phyloP scores from a whole-genome alignment of 2,329 filamentous ascomycete genomes.

The Paraphoma chrysanthemicola region DNA sequence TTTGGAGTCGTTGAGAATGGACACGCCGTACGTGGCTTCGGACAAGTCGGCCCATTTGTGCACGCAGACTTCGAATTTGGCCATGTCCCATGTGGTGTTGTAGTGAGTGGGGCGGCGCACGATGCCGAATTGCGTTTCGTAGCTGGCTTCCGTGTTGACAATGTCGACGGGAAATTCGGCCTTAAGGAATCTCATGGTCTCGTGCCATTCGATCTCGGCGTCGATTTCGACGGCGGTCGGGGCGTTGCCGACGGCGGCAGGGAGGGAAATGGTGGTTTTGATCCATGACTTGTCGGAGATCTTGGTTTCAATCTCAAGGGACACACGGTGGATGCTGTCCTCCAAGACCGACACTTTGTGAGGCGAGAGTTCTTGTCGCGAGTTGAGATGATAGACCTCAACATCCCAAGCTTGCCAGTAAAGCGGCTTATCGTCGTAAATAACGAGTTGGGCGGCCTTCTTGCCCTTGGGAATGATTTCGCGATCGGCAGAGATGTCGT shows the following conservation, averaged over 20 bases:
- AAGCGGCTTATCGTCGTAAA: conserved; percentile 96
- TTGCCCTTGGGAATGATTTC: conserved; percentile 76
- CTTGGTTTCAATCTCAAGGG: conserved; percentile 81
- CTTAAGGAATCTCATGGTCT: conserved; percentile 97
- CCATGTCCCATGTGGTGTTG: conserved; percentile 98
- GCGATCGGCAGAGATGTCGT: conserved; percentile 74
- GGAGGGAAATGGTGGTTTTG: conserved; percentile 82
- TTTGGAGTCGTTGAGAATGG: conserved; percentile 92
- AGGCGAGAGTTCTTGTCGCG: conserved; percentile 76
- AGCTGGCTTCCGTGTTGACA: conserved; percentile 88
- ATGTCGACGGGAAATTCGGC: conserved; percentile 96
- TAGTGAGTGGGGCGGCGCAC: conserved; percentile 92
- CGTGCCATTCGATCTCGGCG: conserved; percentile 93
- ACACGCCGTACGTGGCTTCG: conserved; percentile 87
- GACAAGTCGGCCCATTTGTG: conserved; percentile 94
- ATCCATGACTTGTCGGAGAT: conserved; percentile 89
- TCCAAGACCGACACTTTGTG: conserved; percentile 75
- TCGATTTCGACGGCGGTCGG: conserved; percentile 78
- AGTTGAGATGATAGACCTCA: conserved; percentile 92
- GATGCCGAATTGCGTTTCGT: conserved; percentile 94
- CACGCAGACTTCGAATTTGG: conserved; percentile 95
- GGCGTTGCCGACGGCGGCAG: conserved; percentile 69
- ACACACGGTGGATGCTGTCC: conserved; percentile 75
- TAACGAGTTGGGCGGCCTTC: conserved; percentile 88
- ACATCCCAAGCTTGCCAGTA: conserved; percentile 99